Percentiles rank a stretch among this genome's conserved stretches.
phyloP scores from a whole-genome alignment of 2,329 filamentous ascomycete species.

The Amauroascus verrucosus region DNA sequence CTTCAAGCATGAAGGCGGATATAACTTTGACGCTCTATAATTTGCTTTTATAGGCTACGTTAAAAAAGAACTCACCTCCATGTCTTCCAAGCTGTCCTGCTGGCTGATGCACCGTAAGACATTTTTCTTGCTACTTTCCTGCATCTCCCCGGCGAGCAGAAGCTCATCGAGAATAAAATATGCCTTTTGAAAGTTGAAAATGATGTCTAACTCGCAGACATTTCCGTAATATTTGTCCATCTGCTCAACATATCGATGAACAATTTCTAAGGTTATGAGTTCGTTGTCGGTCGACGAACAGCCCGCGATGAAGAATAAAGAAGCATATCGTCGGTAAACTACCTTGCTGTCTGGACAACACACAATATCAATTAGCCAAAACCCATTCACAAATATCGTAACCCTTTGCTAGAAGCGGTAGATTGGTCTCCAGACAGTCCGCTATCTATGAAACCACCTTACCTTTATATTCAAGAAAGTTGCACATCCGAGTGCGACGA shows the following conservation, averaged over 20 bases:
- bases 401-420: not conserved
- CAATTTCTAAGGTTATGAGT: slow-evolving; percentile 93
- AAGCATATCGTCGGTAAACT: slow-evolving; percentile 96
- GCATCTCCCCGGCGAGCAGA: slow-evolving; percentile 86
- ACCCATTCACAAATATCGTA: slow-evolving; percentile 8
- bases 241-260: slow-evolving; percentile 98
- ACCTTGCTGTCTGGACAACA: slow-evolving; percentile 74
- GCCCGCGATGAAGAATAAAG: slow-evolving; percentile 97
- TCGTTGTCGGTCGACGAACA: slow-evolving; percentile 97
- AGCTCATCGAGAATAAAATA: slow-evolving; percentile 99
- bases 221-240: slow-evolving; percentile 99
- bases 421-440: not conserved
- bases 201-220: slow-evolving; percentile 98
- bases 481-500: slow-evolving; percentile 96
- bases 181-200: slow-evolving; percentile 99
- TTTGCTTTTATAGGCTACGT: not conserved
- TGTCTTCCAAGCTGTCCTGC: slow-evolving; percentile 94
- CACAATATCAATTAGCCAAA: slow-evolving; percentile 10
- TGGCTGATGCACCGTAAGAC: slow-evolving; percentile 91
- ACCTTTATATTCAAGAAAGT: slow-evolving; percentile 99
- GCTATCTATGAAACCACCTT: slow-evolving; percentile 10
- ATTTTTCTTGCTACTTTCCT: slow-evolving; percentile 99
- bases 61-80: slow-evolving; percentile 70
- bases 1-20: not conserved
- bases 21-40: not conserved